phyloP scores from a whole-genome alignment of 225 moss, liverwort and hornwort genomes.

The Pleurozium schreberi region DNA sequence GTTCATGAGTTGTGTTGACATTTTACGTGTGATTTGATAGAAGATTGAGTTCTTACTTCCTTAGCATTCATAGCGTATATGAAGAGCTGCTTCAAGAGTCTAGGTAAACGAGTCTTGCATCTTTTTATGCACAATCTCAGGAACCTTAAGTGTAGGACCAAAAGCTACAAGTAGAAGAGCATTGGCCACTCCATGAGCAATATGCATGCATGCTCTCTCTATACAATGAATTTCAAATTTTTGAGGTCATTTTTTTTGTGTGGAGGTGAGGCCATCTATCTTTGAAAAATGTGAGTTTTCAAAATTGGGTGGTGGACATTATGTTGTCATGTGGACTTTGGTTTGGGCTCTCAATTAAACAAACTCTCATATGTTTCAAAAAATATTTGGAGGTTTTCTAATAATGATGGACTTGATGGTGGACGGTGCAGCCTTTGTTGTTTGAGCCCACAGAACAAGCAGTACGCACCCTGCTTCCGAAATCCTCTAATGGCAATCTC shows the following conservation, averaged over 20 bases:
- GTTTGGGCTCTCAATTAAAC: not conserved
- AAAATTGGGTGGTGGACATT: not conserved
- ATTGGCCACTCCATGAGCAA: not conserved
- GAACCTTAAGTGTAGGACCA: not conserved
- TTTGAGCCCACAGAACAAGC: slow-evolving; percentile 22
- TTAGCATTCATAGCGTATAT: not conserved
- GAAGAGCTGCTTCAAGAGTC: not conserved
- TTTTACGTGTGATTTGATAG: not conserved
- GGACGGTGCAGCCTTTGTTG: slow-evolving; percentile 43
- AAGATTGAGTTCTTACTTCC: not conserved
- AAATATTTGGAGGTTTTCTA: not conserved
- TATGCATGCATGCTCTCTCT: not conserved
- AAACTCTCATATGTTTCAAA: not conserved
- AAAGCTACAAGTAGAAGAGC: not conserved
- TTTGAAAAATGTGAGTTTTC: not conserved
- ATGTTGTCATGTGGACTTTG: not conserved
- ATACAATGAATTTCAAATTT: too few relatives aligned
- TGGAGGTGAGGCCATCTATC: not conserved
- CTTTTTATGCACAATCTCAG: not conserved
- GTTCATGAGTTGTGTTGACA: not conserved
- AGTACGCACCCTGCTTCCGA: slow-evolving; percentile 42
- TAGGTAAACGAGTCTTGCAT: not conserved
- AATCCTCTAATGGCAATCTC: slow-evolving; percentile 51
- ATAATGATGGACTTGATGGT: not conserved
- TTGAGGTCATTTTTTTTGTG: too few relatives aligned